Evolutionary conservation across 2,329 filamentous ascomycete genomes (phyloP).

Genomic region (Venturia carpophila): DNA sequence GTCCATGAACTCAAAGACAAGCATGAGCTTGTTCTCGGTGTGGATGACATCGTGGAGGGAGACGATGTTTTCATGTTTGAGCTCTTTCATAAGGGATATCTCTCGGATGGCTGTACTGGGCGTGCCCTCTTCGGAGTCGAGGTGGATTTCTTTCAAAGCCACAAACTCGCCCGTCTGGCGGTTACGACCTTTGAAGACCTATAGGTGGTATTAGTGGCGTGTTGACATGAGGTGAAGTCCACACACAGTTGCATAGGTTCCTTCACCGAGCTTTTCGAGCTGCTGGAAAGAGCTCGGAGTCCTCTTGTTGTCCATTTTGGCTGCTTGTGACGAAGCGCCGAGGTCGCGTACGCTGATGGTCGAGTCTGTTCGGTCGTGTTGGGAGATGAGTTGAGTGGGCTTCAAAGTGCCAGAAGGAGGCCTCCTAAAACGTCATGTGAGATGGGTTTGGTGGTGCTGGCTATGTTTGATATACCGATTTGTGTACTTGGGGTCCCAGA

Average conservation of each 20-base stretch:
- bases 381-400: constrained; percentile 42
- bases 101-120: constrained; percentile 96
- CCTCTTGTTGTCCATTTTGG: constrained; percentile 75
- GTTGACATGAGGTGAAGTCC: constrained; percentile 13
- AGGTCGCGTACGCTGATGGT: constrained; percentile 43
- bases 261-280: constrained; percentile 95
- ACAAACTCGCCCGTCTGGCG: constrained; percentile 94
- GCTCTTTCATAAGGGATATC: constrained; percentile 98
- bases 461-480: constrained; percentile 10
- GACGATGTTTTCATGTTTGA: constrained; percentile 98
- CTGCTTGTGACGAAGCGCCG: constrained; percentile 32
- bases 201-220: constrained; percentile 16
- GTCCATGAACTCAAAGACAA: constrained; percentile 99
- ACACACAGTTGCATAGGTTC: constrained; percentile 92
- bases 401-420: constrained; percentile 39
- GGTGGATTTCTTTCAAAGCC: constrained; percentile 95
- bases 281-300: constrained; percentile 98
- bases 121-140: constrained; percentile 96
- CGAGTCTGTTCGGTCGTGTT: constrained; percentile 42
- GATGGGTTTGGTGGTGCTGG: constrained; percentile 20
- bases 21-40: constrained; percentile 99
- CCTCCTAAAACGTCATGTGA: constrained; percentile 22
- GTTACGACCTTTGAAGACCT: constrained; percentile 99
- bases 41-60: constrained; percentile 97
- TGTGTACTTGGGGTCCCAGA: constrained; percentile 37